Base-by-base conservation (phyloP, 257 asterid species). In the Fraxinus excelsior region DNA sequence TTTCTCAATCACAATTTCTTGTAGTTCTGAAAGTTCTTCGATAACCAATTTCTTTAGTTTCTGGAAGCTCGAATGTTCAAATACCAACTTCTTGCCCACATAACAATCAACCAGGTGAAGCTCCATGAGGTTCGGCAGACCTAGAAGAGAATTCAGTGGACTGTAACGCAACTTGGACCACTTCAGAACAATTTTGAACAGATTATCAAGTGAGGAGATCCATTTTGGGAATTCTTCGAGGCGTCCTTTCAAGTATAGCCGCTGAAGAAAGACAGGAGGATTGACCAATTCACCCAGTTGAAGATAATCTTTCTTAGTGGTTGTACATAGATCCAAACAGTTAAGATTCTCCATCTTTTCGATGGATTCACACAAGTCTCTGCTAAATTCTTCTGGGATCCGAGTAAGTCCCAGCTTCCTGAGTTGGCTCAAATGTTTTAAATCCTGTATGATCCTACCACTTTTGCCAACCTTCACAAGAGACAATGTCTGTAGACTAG, bases 191-290 rank as follows among this genome's bases (percentile, higher is more conserved):
- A 85, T 75, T 78, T 72, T 77, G 18, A 10, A 46, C 73, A 85
- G 73, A 64, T 72, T 60, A 34, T 26, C 8, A 10, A 82, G 86
- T 2, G 56, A 31, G 13, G 75, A 53, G 25, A 82, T 78, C 86
- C 86, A 82, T 0, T 3, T 0, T 0, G 86, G 88, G 26, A 80
- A 13, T 28, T 5, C 23, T 18, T 6, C n/a, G 28, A 85, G 42
- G 32, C 65, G 79, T 11, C 88, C 88, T 66, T 80, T 82, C 77
- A 85, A 26, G 80, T 82, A 82, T 0, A 85, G 81, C 12, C 78
- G 81, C 75, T 78, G 56, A 29, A 85, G 84, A 23, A 28, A 23
- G 5, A 3, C 16, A 0, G 83, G 86, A 37, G 85, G 86, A 29
- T 74, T 35, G 0, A 0, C n/a, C 65, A 80, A 74, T 31, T 34